Base-by-base conservation (phyloP, 2,329 filamentous ascomycete species). In the Phialophora macrospora region DNA sequence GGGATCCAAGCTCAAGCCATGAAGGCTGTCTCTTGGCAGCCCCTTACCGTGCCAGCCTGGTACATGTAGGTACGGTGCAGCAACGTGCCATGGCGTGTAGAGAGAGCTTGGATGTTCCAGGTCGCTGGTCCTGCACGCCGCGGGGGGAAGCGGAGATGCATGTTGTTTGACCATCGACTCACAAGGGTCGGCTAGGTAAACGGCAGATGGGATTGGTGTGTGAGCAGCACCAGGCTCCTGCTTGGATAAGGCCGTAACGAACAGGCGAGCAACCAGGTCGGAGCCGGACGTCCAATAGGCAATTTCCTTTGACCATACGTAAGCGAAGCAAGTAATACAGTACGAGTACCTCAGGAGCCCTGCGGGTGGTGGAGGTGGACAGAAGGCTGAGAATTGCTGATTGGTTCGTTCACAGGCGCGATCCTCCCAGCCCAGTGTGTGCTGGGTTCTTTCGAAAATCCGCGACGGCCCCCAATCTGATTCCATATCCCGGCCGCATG, bases 271-370 rank as follows among this genome's bases (percentile, higher is more conserved):
- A 28, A 55, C 24, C 26, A 55, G 24, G 52, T 34, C 52, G 26
- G 26, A 30, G 28, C 52, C 52, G 52, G 12, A 11, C 20, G 48
- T 26, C 48, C 48, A 55, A 55, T 55, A 34, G 52, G 14, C 22
- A 55, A 9, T 28, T 17, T 12, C 26, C 2, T n/a, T 34, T 11
- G 52, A 55, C 34, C 17, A 44, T 44, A 52, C 11, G 48, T 52
- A 32, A 55, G 28, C 52, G n/a, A 55, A 55, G 52, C 52, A 55
- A 55, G 52, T 55, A 28, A 55, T 30, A n/a, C n/a, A n/a, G n/a
- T n/a, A n/a, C n/a, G n/a, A n/a, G n/a, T n/a, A 30, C 34, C 17
- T 28, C 11, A n/a, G 28, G 30, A 28, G 28, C 52, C 7, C 22
- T 22, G 28, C 12, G 28, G 28, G 28, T 22, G 7, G 52, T 55